Percentiles rank a stretch among this genome's conserved stretches.
Conservation (phyloP, 768 basidiomycete genomes). For the Grammothele lineata region DNA sequence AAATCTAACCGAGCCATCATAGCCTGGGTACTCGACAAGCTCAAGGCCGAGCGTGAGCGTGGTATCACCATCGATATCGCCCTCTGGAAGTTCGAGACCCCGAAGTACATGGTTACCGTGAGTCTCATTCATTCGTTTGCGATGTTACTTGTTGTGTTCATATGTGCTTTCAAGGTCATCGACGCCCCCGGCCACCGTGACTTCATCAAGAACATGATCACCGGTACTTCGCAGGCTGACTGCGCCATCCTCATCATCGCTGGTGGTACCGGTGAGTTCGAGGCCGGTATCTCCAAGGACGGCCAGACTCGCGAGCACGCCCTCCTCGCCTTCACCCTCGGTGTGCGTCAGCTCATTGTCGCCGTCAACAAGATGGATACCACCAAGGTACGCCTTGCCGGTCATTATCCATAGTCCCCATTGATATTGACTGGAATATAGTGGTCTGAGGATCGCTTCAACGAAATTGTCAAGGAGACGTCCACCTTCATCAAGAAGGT, state of each 20-base stretch:
- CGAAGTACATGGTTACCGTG: constrained; percentile 91
- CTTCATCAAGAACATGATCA: constrained; percentile 99
- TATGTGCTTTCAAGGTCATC: constrained; percentile 65
- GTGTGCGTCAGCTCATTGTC: constrained; percentile 99
- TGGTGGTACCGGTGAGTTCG: constrained; percentile 99
- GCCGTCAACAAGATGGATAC: constrained; percentile 99
- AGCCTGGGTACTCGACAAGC: constrained; percentile 99
- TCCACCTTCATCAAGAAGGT: constrained; percentile 99
- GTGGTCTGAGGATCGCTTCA: constrained; percentile 99
- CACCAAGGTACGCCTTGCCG: constrained; percentile 63
- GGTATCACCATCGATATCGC: constrained; percentile 99
- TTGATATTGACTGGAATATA: constrained; percentile 32
- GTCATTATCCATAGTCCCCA: background rate
- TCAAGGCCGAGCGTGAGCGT: constrained; percentile 99
- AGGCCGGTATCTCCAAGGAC: constrained; percentile 99
- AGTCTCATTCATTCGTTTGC: constrained; percentile 28
- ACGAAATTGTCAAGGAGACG: constrained; percentile 98
- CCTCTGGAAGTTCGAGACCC: constrained; percentile 99
- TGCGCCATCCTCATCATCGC: constrained; percentile 99
- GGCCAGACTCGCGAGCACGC: constrained; percentile 99
- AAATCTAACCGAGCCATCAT: constrained; percentile 28
- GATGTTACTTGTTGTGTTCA: background rate
- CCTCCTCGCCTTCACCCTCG: constrained; percentile 98
- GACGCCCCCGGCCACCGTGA: constrained; percentile 99
- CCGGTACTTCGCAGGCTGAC: constrained; percentile 99